Conservation (phyloP, 768 basidiomycete species). For the Neoboletus brunneissimus region DNA sequence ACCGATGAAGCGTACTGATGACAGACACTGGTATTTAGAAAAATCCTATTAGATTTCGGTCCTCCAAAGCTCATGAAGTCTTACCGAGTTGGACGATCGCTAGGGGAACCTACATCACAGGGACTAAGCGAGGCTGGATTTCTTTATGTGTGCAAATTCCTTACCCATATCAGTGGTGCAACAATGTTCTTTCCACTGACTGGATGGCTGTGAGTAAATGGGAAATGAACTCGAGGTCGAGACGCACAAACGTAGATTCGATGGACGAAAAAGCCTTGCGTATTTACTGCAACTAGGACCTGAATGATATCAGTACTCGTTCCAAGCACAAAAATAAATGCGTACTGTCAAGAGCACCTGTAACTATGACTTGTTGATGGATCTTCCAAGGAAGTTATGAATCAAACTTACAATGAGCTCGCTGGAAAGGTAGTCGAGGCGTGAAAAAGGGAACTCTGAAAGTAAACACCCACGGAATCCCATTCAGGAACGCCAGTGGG, state of each 20-base stretch:
- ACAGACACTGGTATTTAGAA: neutral
- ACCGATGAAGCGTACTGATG: neutral
- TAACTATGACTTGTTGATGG: neutral
- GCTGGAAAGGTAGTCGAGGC: neutral
- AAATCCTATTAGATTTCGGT: neutral
- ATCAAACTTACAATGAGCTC: neutral
- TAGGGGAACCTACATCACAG: neutral
- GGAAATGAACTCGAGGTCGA: neutral
- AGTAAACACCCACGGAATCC: slow-evolving; percentile 1
- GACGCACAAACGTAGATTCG: slow-evolving; percentile 15
- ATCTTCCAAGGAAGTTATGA: neutral
- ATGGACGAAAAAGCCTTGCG: slow-evolving; percentile 13
- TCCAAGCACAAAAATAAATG: neutral
- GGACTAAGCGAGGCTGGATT: neutral
- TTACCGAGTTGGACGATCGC: slow-evolving; percentile 5
- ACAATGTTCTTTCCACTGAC: slow-evolving; percentile 4
- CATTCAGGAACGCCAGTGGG: too few species aligned
- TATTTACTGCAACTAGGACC: neutral
- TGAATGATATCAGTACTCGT: neutral
- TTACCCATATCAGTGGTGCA: slow-evolving; percentile 3
- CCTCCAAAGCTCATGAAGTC: neutral
- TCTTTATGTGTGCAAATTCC: neutral
- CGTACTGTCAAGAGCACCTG: slow-evolving; percentile 2
- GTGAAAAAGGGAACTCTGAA: too few species aligned
- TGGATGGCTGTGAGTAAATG: neutral